Evolutionary conservation across 192 early-diverging fungal genomes (phyloP).

Genomic region (Chytriomyces confervae): DNA sequence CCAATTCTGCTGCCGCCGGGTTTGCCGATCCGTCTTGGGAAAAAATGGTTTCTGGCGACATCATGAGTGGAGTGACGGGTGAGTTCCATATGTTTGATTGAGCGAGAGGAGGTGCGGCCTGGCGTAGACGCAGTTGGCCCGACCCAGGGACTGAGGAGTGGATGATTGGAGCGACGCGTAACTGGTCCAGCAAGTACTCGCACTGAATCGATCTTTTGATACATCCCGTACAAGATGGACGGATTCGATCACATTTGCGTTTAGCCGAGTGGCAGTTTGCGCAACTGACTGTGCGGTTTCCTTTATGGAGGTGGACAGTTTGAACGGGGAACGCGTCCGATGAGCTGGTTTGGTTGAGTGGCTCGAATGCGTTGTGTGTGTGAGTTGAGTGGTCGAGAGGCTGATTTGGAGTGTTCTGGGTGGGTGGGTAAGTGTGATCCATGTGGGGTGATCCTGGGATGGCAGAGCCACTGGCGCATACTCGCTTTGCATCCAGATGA

Average conservation of each 20-base stretch:
- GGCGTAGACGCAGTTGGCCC: not conserved
- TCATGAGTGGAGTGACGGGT: not conserved
- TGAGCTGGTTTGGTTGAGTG: too few species aligned
- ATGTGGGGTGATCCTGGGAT: too few species aligned
- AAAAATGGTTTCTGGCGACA: not conserved
- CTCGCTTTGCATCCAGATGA: too few species aligned
- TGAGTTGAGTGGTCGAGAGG: too few species aligned
- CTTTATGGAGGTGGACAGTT: not conserved
- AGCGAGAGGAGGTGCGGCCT: not conserved
- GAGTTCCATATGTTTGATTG: not conserved
- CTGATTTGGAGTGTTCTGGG: too few species aligned
- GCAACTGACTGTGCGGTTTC: not conserved
- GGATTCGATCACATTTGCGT: not conserved
- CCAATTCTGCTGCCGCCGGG: not conserved
- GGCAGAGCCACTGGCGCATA: too few species aligned
- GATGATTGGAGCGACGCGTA: too few species aligned
- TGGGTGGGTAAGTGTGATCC: too few species aligned
- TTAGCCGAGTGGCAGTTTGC: conserved; percentile 1
- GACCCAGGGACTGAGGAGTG: not conserved
- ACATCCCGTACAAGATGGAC: not conserved
- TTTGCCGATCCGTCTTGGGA: not conserved
- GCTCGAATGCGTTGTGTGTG: too few species aligned
- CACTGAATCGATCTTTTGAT: not conserved
- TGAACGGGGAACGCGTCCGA: too few species aligned
- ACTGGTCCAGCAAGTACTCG: not conserved